These are phyloP conservation scores for Candida odintsovae DNA, from an alignment of 805 yeast species.

Conservation along the genomic window DNA sequence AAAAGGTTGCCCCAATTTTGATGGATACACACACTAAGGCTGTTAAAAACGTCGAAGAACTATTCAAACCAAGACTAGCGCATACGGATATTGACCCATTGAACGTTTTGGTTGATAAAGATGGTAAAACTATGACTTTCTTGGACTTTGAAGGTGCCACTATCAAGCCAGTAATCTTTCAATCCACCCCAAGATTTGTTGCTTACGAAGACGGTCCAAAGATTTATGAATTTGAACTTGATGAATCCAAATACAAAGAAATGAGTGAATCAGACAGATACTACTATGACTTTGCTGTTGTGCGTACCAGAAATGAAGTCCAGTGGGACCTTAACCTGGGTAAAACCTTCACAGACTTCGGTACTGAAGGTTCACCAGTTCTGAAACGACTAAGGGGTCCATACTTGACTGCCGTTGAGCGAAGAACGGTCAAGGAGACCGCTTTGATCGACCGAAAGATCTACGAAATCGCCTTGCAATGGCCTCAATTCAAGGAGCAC, in stretches of 20 bases:
- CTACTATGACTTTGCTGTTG: conserved; percentile 81
- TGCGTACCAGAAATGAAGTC: conserved; percentile 86
- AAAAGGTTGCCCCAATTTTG: conserved; percentile 49
- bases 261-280: conserved; percentile 69
- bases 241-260: conserved; percentile 62
- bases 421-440: conserved; percentile 50
- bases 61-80: conserved; percentile 67
- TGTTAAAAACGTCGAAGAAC: conserved; percentile 55
- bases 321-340: conserved; percentile 79
- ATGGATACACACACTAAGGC: conserved; percentile 43
- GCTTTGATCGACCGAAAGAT: conserved; percentile 62
- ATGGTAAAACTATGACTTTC: conserved; percentile 39
- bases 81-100: conserved; percentile 89
- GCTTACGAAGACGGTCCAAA: conserved; percentile 81
- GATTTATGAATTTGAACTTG: conserved; percentile 68
- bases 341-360: conserved; percentile 59
- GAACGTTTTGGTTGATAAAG: conserved; percentile 56
- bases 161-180: conserved; percentile 77
- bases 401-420: conserved; percentile 53
- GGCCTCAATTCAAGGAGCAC: conserved; percentile 61
- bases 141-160: conserved; percentile 80
- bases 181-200: conserved; percentile 76
- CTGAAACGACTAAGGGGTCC: conserved; percentile 66
- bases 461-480: conserved; percentile 58
- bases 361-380: conserved; percentile 77